These are phyloP conservation scores for Abrus pulchellus DNA, from an alignment of 306 rosid genomes.

Conservation along the genomic window DNA sequence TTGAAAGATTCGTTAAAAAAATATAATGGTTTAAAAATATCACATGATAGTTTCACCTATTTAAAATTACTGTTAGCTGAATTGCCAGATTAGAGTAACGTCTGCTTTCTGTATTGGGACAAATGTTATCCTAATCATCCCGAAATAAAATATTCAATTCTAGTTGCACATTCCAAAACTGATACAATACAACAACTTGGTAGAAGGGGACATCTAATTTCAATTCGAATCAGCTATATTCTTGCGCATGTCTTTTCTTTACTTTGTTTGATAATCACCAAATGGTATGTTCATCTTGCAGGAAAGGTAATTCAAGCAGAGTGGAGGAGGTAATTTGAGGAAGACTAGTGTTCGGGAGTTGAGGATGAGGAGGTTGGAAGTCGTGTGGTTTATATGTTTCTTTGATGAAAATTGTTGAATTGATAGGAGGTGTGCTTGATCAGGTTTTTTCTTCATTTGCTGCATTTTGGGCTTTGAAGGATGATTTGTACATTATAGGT, in stretches of 20 bases:
- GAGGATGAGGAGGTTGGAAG: slow-evolving; percentile 52
- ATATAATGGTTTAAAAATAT: slow-evolving; percentile 19
- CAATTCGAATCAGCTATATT: slow-evolving; percentile 1
- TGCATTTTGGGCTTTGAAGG: slow-evolving; percentile 71
- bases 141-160: not conserved
- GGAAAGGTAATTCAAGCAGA: slow-evolving; percentile 88
- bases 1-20: slow-evolving; percentile 1
- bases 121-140: slow-evolving; percentile 24
- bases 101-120: not conserved
- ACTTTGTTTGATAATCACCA: slow-evolving; percentile 25
- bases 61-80: slow-evolving; percentile 1
- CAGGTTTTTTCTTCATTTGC: slow-evolving; percentile 57
- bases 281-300: slow-evolving; percentile 54
- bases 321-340: slow-evolving; percentile 79
- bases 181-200: not conserved
- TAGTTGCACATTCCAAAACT: not conserved
- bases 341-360: slow-evolving; percentile 47
- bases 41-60: not conserved
- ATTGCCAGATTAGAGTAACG: not conserved
- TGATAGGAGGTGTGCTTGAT: slow-evolving; percentile 60
- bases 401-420: slow-evolving; percentile 55
- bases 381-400: slow-evolving; percentile 49
- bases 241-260: not conserved
- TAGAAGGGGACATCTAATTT: slow-evolving; percentile 21
- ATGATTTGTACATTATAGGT: slow-evolving; percentile 97